Base-by-base conservation (phyloP, 495 filamentous ascomycete genomes). In the Cladorrhinum samala region DNA sequence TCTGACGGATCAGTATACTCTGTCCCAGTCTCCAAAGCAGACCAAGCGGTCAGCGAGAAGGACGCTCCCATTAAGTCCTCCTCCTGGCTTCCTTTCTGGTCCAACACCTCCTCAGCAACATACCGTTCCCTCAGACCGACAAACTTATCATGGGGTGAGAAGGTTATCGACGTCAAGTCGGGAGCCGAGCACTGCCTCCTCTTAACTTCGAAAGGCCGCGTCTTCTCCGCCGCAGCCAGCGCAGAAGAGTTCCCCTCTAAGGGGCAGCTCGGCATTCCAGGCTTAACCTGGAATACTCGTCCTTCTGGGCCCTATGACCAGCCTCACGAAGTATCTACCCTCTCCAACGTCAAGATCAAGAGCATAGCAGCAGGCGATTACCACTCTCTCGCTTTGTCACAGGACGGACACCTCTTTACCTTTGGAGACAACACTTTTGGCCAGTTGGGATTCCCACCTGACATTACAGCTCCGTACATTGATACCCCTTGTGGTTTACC, bases 371-470 rank as follows among this genome's bases (percentile, higher is more conserved):
- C 89, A 9, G 93, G 93, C 23, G 91, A 95, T 63, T 85, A 85
- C 56, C 93, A 98, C 67, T 92, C 90, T 21, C 70, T 96, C 9
- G 85, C 77, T 1, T 74, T 89, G 16, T 87, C 90, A 61, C 77
- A 74, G 21, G 71, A 86, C 40, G 93, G 93, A 36, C 76, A 79
- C 20, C 77, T 91, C n/a, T 95, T 90, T 67, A 74, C 82, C 21
- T 98, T 95, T 68, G 93, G 93, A 18, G 90, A 96, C 64, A 97
- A 97, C 66, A 83, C 84, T 0, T 76, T 78, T 49, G 93, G 93
- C 27, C 93, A 97, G 67, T 72, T 96, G 9, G 92, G 92, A 6
- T 81, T 91, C 56, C 79, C 87, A 44, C 81, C 76, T 42, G 78
- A 81, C 46, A 61, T 80, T 0, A 79, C 83, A 33, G 65, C 78